Percentiles rank a stretch among this genome's conserved stretches.
Conservation (phyloP, 345 rosid species). For the Bruguiera parviflora region DNA sequence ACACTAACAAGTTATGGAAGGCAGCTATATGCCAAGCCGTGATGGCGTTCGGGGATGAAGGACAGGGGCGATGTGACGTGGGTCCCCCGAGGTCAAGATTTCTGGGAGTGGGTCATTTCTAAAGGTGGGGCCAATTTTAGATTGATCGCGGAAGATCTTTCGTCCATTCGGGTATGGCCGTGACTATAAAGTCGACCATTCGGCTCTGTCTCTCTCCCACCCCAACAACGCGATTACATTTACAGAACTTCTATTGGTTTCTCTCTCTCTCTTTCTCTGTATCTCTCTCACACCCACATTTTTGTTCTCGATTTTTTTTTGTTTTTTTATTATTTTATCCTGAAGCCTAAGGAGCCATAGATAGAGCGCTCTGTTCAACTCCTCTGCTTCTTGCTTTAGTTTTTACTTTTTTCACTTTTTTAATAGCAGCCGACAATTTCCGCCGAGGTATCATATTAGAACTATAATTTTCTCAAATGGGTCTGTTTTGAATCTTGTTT, state of each 20-base stretch:
- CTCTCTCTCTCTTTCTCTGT: background rate
- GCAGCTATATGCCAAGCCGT: background rate
- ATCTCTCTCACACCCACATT: background rate
- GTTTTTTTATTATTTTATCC: background rate
- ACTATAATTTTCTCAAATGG: background rate
- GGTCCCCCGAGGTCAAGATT: background rate
- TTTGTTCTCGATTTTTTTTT: too few species aligned
- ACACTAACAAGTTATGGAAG: background rate
- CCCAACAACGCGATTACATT: background rate
- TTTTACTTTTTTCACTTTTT: background rate
- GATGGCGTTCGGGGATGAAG: background rate
- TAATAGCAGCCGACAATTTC: background rate
- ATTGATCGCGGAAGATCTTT: background rate
- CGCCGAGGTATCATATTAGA: background rate
- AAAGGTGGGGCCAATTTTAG: background rate
- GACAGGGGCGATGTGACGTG: background rate
- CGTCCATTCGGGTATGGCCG: slow-evolving; percentile 3
- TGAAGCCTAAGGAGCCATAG: background rate
- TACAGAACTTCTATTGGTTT: too few species aligned
- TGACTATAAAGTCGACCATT: slow-evolving; percentile 13
- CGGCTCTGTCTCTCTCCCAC: background rate
- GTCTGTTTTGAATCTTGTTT: background rate
- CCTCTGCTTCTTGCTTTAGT: background rate
- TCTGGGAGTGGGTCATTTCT: slow-evolving; percentile 3
- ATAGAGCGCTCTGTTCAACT: slow-evolving; percentile 12